Base-by-base conservation (phyloP, 805 yeast genomes). In the Cyberlindnera petersonii region DNA sequence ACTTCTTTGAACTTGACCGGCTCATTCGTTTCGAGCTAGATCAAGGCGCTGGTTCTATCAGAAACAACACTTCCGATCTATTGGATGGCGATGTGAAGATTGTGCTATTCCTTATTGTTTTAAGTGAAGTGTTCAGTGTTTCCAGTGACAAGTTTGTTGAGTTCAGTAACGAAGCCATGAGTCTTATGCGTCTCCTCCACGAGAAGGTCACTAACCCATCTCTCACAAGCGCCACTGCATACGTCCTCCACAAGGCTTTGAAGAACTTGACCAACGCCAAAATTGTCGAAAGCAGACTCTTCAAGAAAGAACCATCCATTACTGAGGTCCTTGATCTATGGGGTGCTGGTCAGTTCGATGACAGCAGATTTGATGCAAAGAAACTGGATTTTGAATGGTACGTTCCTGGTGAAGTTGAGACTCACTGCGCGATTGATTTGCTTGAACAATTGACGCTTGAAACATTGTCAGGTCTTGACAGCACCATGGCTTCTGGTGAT, bases 41-140 rank as follows among this genome's bases (percentile, higher is more conserved):
- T 9, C 86, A 80, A 47, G 84, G 89, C 47, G 97, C 97, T 0
- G 98, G 97, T 4, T 61, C 74, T 1, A 65, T 79, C 0, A 72
- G 96, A 56, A 72, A 59, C 29, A 77, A 69, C 5, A 76, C 82
- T 0, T 65, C 72, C 6, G 89, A 83, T 22, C 68, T 83, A 19
- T 68, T 79, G 20, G 85, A 85, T n/a, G 71, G 88, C 29, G 98
- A 93, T 59, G 82, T 81, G 22, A 74, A 80, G 15, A 62, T 93
- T 8, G 77, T 77, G 22, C 77, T 95, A 77, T 75, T 81, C 53
- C 57, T 86, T 23, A 72, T 80, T 4, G 74, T 87, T 3, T 60
- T 89, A 30, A 78, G 81, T 53, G 89, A 86, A 55, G 67, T 80
- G 19, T 58, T 84, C 27, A 77, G 87, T 18, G 82, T 82, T 40